Conservation (phyloP, 306 rosid species). For the Dryas alaskensis region DNA sequence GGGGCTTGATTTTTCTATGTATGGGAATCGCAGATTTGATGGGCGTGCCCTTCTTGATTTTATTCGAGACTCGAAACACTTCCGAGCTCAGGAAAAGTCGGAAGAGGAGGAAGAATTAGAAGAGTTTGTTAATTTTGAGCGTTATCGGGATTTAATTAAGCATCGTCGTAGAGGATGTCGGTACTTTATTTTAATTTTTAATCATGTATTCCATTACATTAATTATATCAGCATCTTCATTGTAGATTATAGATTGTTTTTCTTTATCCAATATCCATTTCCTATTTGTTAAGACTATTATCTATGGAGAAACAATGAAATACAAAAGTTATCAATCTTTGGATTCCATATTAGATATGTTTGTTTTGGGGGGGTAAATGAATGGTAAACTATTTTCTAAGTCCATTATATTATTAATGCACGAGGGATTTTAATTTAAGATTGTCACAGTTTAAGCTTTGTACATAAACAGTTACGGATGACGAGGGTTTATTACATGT, state of each 20-base stretch:
- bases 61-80: conserved; percentile 71
- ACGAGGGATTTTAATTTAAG: conserved; percentile 16
- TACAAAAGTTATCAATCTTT: conserved; percentile 21
- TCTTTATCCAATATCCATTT: conserved; percentile 8
- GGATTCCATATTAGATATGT: background rate
- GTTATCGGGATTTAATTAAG: conserved; percentile 99
- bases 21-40: conserved; percentile 62
- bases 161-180: conserved; percentile 99
- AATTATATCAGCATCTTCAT: background rate
- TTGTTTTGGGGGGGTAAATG: no score
- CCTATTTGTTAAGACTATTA: conserved; percentile 21
- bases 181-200: conserved; percentile 69
- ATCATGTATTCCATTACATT: background rate
- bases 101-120: conserved; percentile 98
- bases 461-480: conserved; percentile 66
- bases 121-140: conserved; percentile 99
- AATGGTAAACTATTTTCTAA: no score
- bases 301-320: conserved; percentile 10
- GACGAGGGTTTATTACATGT: conserved; percentile 95
- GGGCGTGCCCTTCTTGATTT: conserved; percentile 97
- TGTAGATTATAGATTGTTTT: background rate
- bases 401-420: background rate
- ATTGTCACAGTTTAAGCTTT: conserved; percentile 45
- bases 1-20: conserved; percentile 15
- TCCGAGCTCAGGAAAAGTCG: conserved; percentile 64